Base-by-base conservation (phyloP, 805 yeast genomes). In the Lipomyces oligophaga region DNA sequence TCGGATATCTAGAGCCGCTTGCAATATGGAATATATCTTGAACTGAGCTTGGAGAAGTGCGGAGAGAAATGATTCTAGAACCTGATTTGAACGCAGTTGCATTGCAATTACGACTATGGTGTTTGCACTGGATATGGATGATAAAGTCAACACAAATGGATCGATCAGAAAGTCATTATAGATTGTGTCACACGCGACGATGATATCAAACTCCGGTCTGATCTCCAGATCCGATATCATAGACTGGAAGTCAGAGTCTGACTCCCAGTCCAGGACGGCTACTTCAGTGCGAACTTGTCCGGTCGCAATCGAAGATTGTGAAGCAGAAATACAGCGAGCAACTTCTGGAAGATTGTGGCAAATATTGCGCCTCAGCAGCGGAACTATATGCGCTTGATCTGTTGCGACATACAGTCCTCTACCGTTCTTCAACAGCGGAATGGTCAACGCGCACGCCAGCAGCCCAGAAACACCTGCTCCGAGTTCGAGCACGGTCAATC, bases 381-480 rank as follows among this genome's bases (percentile, higher is more conserved):
- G 79, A 38, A 81, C 53, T 5, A 81, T 55, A 46, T 73, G 80
- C 22, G 59, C 62, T 58, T 81, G 85, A 59, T 81, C 88, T 0
- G 83, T 74, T 1, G 81, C 79, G 1, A 80, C 62, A 53, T 69
- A 80, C 10, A 60, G 61, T 10, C 47, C 56, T 13, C 47, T 27
- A 26, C 28, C 4, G 2, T 16, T 20, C 16, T 40, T 45, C 22
- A 50, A 31, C 40, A 47, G 8, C 3, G 42, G 42, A 51, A 68
- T n/a, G 47, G 77, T 65, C 52, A 70, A 7, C 33, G 68, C 44
- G 62, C 67, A 64, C 0, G 77, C 76, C 6, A 75, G 59, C 3
- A 80, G 57, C 0, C 81, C 85, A 2, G 78, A 69, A 0, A 74
- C 73, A 0, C 88, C 88, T 11, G 83, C 63, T 0, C 88, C 88